phyloP scores from a whole-genome alignment of 2,329 filamentous ascomycete genomes.

The Hansfordia pulvinata region DNA sequence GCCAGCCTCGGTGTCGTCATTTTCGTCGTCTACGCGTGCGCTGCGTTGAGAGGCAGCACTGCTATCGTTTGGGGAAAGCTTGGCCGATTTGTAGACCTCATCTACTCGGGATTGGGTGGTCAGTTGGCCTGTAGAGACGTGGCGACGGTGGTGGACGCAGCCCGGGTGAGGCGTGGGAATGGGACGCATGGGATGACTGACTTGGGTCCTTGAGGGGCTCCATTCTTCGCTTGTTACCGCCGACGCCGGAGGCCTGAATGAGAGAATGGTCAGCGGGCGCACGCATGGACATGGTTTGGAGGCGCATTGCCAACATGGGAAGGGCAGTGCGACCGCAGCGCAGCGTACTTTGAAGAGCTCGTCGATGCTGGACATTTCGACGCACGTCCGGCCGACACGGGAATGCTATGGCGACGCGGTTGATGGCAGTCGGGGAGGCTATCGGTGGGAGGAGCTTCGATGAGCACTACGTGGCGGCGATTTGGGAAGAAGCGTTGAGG shows the following conservation, averaged over 20 bases:
- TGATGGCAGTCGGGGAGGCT: too few species aligned
- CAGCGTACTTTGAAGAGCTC: slow-evolving; percentile 40
- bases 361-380: slow-evolving; percentile 40
- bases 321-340: too few species aligned
- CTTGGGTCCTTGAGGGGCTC: slow-evolving; percentile 49
- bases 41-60: slow-evolving; percentile 31
- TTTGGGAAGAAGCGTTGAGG: too few species aligned
- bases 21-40: slow-evolving; percentile 27
- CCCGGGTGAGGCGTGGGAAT: slow-evolving; percentile 1
- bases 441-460: neutral
- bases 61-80: slow-evolving; percentile 28
- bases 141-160: slow-evolving; percentile 1
- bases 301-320: too few species aligned
- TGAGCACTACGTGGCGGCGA: too few species aligned
- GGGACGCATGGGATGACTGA: slow-evolving; percentile 20
- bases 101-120: too few species aligned
- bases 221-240: slow-evolving; percentile 47
- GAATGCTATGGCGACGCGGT: slow-evolving; percentile 1
- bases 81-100: slow-evolving; percentile 51
- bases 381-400: too few species aligned
- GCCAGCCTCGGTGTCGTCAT: slow-evolving; percentile 30
- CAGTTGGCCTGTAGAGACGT: neutral
- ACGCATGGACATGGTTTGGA: slow-evolving; percentile 1
- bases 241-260: slow-evolving; percentile 20
- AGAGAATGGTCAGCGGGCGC: neutral